A percentile compares a stretch with the other conserved stretches of the same genome.
These are phyloP conservation scores for Xylariales sp. DNA, from an alignment of 2,329 filamentous ascomycete species.

Conservation along the genomic window DNA sequence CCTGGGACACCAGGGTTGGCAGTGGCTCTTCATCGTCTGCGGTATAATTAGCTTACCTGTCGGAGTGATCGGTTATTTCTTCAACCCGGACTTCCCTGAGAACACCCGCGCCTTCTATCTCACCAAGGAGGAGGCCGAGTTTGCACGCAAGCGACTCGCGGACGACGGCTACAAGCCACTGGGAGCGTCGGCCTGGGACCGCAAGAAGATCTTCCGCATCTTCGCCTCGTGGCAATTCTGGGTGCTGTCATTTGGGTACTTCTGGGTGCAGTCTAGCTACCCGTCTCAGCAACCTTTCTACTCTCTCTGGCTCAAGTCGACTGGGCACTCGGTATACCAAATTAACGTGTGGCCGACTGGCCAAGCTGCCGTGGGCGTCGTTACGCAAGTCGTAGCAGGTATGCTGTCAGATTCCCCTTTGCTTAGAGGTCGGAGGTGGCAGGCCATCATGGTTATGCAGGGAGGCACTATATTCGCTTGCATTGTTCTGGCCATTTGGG, in stretches of 20 bases:
- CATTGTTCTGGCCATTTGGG: constrained; percentile 4
- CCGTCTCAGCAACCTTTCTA: neutral
- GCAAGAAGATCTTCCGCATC: constrained; percentile 1
- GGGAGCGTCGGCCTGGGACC: constrained; percentile 2
- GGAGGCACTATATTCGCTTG: constrained; percentile 11
- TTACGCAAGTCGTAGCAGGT: constrained; percentile 10
- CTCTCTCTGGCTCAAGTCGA: neutral
- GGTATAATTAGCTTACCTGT: too few relatives aligned
- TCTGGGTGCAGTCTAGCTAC: neutral
- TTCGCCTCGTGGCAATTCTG: constrained; percentile 3
- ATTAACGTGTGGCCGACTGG: constrained; percentile 3
- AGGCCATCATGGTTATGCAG: constrained; percentile 12
- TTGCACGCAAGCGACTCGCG: neutral
- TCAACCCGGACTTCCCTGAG: too few relatives aligned
- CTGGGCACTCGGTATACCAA: constrained; percentile 9
- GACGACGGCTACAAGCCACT: constrained; percentile 5
- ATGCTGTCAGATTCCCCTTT: constrained; percentile 13
- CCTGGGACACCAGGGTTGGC: too few relatives aligned
- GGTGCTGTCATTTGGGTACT: constrained; percentile 1
- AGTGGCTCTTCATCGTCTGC: too few relatives aligned
- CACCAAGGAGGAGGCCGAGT: constrained; percentile 4
- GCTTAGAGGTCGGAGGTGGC: constrained; percentile 8
- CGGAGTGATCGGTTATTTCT: too few relatives aligned
- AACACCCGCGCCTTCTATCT: too few relatives aligned
- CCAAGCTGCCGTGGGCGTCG: constrained; percentile 10